Evolutionary conservation across 2,329 filamentous ascomycete species (phyloP).

Genomic region (Scedosporium dehoogii): DNA sequence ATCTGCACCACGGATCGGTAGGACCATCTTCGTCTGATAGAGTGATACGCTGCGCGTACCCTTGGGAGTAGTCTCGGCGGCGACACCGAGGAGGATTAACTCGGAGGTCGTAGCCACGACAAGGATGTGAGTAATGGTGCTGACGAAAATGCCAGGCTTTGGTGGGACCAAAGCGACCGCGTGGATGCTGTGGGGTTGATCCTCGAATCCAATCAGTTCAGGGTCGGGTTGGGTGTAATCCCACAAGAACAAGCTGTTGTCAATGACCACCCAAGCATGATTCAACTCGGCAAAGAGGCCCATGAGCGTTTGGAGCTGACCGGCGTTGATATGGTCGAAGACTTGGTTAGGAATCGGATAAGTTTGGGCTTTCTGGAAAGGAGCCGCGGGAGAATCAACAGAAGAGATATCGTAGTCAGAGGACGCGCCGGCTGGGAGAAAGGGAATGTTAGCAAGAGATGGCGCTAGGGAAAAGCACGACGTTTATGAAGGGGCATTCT

Average conservation of each 20-base stretch:
- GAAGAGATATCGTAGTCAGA: constrained; percentile 80
- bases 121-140: constrained; percentile 75
- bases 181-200: constrained; percentile 78
- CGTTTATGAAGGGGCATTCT: not conserved
- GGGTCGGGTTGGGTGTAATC: constrained; percentile 92
- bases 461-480: not conserved
- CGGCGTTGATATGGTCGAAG: constrained; percentile 83
- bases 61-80: constrained; percentile 53
- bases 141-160: constrained; percentile 77
- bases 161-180: constrained; percentile 83
- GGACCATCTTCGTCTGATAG: constrained; percentile 81
- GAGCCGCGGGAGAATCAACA: constrained; percentile 63
- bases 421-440: constrained; percentile 64
- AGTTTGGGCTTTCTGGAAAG: constrained; percentile 78
- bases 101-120: constrained; percentile 81
- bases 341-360: constrained; percentile 88
- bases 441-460: not conserved
- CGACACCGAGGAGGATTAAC: constrained; percentile 79
- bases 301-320: constrained; percentile 84
- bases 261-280: constrained; percentile 91
- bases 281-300: constrained; percentile 90
- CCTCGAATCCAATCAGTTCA: constrained; percentile 84
- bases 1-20: constrained; percentile 65
- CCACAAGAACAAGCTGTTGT: constrained; percentile 95
- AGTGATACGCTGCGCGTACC: constrained; percentile 66